phyloP scores from a whole-genome alignment of 108 stramenopile species.

The Discostella pseudostelligera region DNA sequence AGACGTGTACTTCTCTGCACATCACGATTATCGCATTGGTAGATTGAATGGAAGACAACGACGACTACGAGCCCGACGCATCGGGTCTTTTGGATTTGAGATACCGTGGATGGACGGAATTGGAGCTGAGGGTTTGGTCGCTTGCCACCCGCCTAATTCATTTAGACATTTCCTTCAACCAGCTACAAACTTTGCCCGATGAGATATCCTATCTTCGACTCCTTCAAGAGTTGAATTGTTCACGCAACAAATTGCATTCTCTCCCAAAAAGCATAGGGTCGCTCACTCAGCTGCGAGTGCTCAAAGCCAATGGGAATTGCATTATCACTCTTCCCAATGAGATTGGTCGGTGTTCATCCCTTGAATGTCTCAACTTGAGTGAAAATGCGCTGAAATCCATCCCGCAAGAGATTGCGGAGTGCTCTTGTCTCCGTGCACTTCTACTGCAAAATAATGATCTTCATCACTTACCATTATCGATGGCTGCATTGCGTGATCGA shows the following conservation, averaged over 20 bases:
- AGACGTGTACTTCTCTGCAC: neutral
- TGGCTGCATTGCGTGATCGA: slow-evolving; percentile 16
- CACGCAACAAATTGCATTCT: slow-evolving; percentile 26
- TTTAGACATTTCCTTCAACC: slow-evolving; percentile 39
- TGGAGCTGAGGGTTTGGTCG: slow-evolving; percentile 22
- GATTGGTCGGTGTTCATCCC: slow-evolving; percentile 25
- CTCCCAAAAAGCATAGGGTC: slow-evolving; percentile 25
- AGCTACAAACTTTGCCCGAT: slow-evolving; percentile 18
- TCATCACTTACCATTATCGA: slow-evolving; percentile 31
- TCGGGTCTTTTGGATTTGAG: slow-evolving; percentile 34
- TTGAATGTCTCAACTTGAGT: slow-evolving; percentile 20
- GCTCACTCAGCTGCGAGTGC: slow-evolving; percentile 12
- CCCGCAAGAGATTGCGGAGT: slow-evolving; percentile 28
- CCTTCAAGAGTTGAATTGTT: slow-evolving; percentile 28
- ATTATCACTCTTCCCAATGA: slow-evolving; percentile 14
- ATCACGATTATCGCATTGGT: neutral
- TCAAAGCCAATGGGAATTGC: slow-evolving; percentile 36
- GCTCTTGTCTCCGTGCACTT: slow-evolving; percentile 15
- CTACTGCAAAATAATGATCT: slow-evolving; percentile 40
- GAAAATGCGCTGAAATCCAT: slow-evolving; percentile 35
- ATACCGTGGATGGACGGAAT: slow-evolving; percentile 21
- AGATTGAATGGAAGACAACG: slow-evolving; percentile 31
- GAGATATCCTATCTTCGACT: slow-evolving; percentile 18
- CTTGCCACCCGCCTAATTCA: slow-evolving; percentile 11
- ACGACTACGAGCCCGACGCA: slow-evolving; percentile 20